These are phyloP conservation scores for Mycena crocata DNA, from an alignment of 768 basidiomycete genomes.

Conservation along the genomic window DNA sequence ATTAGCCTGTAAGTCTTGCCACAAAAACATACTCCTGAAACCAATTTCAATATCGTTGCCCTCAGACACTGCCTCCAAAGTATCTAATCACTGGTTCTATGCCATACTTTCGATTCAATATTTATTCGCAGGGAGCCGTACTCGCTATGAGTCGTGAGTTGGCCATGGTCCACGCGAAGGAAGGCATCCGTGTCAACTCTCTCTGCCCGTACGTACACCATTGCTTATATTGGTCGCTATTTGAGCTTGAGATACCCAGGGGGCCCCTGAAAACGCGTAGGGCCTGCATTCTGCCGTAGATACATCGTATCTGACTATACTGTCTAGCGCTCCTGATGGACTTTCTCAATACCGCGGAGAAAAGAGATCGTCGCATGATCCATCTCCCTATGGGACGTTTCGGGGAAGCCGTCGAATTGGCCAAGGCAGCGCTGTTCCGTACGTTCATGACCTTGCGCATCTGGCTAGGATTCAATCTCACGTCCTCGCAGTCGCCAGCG, in stretches of 20 bases:
- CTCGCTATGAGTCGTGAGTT: slow-evolving; percentile 98
- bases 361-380: slow-evolving; percentile 89
- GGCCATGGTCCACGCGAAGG: slow-evolving; percentile 97
- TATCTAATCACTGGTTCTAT: slow-evolving; percentile 39
- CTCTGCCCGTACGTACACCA: slow-evolving; percentile 85
- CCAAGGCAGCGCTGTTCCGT: slow-evolving; percentile 94
- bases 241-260: slow-evolving; percentile 52
- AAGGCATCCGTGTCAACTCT: slow-evolving; percentile 96
- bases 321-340: slow-evolving; percentile 92
- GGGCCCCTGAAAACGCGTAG: slow-evolving; percentile 95
- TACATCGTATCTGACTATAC: slow-evolving; percentile 25
- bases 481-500: slow-evolving; percentile 78
- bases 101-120: slow-evolving; percentile 11
- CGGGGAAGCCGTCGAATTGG: slow-evolving; percentile 96
- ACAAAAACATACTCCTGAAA: not conserved
- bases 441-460: slow-evolving; percentile 49
- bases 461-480: slow-evolving; percentile 3
- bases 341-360: slow-evolving; percentile 96
- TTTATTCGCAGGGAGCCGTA: slow-evolving; percentile 81
- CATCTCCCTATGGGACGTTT: slow-evolving; percentile 98
- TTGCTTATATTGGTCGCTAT: not conserved
- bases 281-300: slow-evolving; percentile 41
- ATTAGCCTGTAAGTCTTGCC: slow-evolving; percentile 84
- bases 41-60: slow-evolving; percentile 11
- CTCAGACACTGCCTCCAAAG: slow-evolving; percentile 94